phyloP scores from a whole-genome alignment of 805 yeast genomes.

The Candida nitratophila region DNA sequence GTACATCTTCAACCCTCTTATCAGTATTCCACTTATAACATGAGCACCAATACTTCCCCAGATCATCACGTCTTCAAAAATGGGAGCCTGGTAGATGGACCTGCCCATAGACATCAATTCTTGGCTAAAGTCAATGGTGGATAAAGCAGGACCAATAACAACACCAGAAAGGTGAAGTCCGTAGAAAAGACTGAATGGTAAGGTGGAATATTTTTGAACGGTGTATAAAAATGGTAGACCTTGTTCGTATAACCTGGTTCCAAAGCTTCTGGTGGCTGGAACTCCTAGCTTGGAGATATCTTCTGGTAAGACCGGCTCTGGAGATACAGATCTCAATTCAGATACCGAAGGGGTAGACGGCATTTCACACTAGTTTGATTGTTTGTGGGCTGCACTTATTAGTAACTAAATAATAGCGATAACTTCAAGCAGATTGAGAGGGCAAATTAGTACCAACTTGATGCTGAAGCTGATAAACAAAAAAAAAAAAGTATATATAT shows the following conservation, averaged over 20 bases:
- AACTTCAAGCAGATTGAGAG: too few relatives aligned
- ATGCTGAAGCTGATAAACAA: background rate
- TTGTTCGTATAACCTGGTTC: background rate
- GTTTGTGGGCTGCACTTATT: too few relatives aligned
- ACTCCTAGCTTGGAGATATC: background rate
- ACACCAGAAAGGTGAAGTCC: slow-evolving; percentile 53
- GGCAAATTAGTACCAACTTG: too few relatives aligned
- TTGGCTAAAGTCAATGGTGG: slow-evolving; percentile 37
- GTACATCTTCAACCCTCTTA: slow-evolving; percentile 33
- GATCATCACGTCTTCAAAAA: slow-evolving; percentile 41
- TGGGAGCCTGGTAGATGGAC: slow-evolving; percentile 49
- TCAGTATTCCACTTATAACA: slow-evolving; percentile 42
- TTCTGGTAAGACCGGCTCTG: slow-evolving; percentile 10
- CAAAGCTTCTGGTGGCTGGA: background rate
- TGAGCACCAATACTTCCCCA: slow-evolving; percentile 43
- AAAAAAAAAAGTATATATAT: too few relatives aligned
- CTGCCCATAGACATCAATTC: slow-evolving; percentile 55
- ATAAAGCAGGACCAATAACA: slow-evolving; percentile 41
- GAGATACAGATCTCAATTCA: slow-evolving; percentile 7
- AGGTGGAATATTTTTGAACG: slow-evolving; percentile 55
- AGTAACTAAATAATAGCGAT: too few relatives aligned
- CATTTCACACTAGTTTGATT: too few relatives aligned
- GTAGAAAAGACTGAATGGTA: slow-evolving; percentile 48
- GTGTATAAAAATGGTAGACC: slow-evolving; percentile 13
- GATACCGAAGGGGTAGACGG: too few relatives aligned